These are phyloP conservation scores for Rosa rugosa DNA, from an alignment of 306 rosid genomes.

Conservation along the genomic window DNA sequence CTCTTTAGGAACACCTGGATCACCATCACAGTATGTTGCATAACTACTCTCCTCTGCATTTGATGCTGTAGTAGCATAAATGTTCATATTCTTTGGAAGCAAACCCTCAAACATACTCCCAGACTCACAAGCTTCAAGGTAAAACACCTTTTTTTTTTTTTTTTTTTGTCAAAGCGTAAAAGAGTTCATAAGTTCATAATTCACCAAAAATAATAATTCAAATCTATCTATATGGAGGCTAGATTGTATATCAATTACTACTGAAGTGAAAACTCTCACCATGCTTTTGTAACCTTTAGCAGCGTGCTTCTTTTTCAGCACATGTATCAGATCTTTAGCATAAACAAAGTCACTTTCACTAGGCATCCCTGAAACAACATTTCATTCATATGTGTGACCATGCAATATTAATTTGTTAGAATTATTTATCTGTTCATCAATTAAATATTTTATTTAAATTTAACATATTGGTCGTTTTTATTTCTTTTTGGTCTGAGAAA, in stretches of 20 bases:
- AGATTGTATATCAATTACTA: background rate
- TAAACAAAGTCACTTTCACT: background rate
- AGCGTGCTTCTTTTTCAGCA: slow-evolving; percentile 48
- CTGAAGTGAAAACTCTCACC: slow-evolving; percentile 29
- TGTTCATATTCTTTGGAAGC: slow-evolving; percentile 46
- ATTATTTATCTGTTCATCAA: background rate
- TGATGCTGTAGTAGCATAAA: slow-evolving; percentile 67
- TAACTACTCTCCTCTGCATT: slow-evolving; percentile 50
- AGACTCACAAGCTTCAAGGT: slow-evolving; percentile 77
- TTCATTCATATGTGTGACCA: background rate
- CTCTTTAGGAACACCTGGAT: slow-evolving; percentile 12
- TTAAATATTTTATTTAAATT: background rate
- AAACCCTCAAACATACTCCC: slow-evolving; percentile 78
- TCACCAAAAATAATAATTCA: background rate
- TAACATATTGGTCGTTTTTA: background rate
- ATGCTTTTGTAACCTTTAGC: slow-evolving; percentile 47
- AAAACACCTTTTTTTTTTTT: slow-evolving; percentile 41
- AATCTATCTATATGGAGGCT: background rate
- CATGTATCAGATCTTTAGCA: slow-evolving; percentile 44
- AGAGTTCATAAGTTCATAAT: background rate
- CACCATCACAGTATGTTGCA: slow-evolving; percentile 44
- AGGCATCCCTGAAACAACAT: slow-evolving; percentile 51
- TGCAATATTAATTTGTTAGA: background rate
- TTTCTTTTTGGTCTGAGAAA: background rate
- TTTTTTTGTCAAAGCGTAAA: background rate